phyloP scores from a whole-genome alignment of 352 stramenopile genomes.

The Phytophthora idaei region DNA sequence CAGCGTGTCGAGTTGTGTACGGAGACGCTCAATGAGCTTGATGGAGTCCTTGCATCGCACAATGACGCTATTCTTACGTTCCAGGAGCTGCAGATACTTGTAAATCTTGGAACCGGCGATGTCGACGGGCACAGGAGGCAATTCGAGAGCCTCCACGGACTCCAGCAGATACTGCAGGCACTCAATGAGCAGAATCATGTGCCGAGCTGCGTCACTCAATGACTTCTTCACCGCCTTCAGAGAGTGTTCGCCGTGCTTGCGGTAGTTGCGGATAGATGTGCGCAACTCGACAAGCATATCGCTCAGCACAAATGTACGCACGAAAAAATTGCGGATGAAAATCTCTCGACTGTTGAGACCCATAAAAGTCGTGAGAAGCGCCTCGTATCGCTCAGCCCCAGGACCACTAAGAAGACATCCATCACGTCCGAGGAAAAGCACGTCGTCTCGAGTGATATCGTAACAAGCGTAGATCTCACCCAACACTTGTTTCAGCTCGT shows the following conservation, averaged over 20 bases:
- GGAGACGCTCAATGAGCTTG: conserved; percentile 93
- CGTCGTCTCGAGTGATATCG: conserved; percentile 96
- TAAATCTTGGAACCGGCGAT: conserved; percentile 84
- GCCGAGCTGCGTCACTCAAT: conserved; percentile 91
- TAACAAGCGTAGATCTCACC: conserved; percentile 96
- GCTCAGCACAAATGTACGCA: conserved; percentile 94
- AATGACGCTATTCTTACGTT: conserved; percentile 90
- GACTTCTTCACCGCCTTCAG: conserved; percentile 77
- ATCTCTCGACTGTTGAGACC: conserved; percentile 96
- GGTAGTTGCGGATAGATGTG: conserved; percentile 87
- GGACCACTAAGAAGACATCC: conserved; percentile 94
- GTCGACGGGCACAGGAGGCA: conserved; percentile 59
- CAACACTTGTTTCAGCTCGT: conserved; percentile 96
- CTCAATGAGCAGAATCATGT: conserved; percentile 97
- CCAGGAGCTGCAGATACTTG: conserved; percentile 91
- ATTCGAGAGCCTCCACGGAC: conserved; percentile 90
- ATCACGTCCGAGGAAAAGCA: conserved; percentile 95
- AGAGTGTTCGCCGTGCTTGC: conserved; percentile 82
- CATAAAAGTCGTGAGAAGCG: conserved; percentile 95
- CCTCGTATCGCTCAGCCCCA: conserved; percentile 94
- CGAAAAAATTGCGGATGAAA: conserved; percentile 98
- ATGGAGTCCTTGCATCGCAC: conserved; percentile 94
- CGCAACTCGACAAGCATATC: conserved; percentile 93
- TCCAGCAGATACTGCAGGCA: conserved; percentile 96
- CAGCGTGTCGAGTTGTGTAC: conserved; percentile 92